Evolutionary conservation across 2,329 filamentous ascomycete species (phyloP), one percentile per base, ranked within the genome.

Genomic region (Stemphylium vesicarium): DNA sequence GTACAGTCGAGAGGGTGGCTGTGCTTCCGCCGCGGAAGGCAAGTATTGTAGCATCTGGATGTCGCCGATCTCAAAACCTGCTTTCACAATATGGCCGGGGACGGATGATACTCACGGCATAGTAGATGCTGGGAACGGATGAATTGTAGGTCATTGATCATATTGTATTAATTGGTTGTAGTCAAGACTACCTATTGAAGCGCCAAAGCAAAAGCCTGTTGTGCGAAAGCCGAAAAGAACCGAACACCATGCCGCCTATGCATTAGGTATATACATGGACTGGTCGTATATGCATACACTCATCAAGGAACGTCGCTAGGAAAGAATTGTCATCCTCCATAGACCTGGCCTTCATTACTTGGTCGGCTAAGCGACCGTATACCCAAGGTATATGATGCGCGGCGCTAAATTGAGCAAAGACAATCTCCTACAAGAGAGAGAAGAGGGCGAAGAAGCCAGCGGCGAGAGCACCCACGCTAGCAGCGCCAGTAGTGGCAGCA

Each of bases 371-470:
- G 22, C 26, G 36, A 45, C 29, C 47, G 4, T 45, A 6, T 32
- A 22, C 29, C 46, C 20, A 15, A 33, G n/a, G 29, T 40, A 15
- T 32, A 11, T 11, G 15, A 33, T 33, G 37, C 31, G 9, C 24
- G 5, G n/a, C 24, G 46, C 38, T 33, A 13, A 15, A 43, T 37
- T 4, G 15, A 44, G 33, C 29, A 18, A 6, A 9, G 5, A 8
- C 18, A 5, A 7, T 47, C 36, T 37, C 51, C 68, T 69, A 75
- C 45, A 75, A 59, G 54, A 74, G 50, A 22, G 63, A 66, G 35
- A 73, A 62, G 24, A 71, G 50, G 36, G 62, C 72, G 15, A 72
- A 29, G 4, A 74, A 42, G 47, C 66, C 71, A 31, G 65, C 70
- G 11, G 59, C 66, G 22, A 74, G 37, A 16, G 65, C 71, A 36